Conservation (phyloP, 352 stramenopile species). For the Phytophthora hibernalis region DNA sequence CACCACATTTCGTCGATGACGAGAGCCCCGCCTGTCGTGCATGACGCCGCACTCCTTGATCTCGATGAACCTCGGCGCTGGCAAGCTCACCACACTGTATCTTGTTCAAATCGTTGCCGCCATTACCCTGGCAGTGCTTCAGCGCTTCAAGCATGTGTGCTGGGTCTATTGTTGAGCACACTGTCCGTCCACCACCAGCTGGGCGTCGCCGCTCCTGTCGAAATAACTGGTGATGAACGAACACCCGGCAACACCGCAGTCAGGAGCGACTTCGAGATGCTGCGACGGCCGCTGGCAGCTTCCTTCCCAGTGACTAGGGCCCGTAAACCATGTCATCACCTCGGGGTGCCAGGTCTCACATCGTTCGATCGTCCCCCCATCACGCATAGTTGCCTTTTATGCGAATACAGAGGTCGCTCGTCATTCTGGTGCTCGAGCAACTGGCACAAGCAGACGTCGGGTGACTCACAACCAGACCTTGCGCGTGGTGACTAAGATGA, state of each 20-base stretch:
- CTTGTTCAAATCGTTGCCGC: constrained; percentile 5
- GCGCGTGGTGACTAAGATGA: constrained; percentile 15
- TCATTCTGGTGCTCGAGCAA: constrained; percentile 1
- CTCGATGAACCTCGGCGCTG: background rate
- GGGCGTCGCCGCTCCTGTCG: background rate
- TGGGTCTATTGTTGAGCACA: constrained; percentile 4
- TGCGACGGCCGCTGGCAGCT: background rate
- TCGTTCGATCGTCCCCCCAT: constrained; percentile 14
- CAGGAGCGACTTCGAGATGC: constrained; percentile 4
- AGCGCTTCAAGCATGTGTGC: constrained; percentile 13
- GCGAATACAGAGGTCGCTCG: constrained; percentile 8
- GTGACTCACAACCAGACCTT: background rate
- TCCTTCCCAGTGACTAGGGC: no score
- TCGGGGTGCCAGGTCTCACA: no score
- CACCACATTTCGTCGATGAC: background rate
- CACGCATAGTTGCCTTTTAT: constrained; percentile 26
- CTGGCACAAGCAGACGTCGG: no score
- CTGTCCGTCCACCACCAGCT: no score
- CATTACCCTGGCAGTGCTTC: no score
- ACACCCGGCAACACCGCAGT: background rate
- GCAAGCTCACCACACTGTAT: background rate
- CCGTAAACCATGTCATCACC: no score
- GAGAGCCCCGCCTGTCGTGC: no score
- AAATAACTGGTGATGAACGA: constrained; percentile 1
- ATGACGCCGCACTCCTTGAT: background rate